Base-by-base conservation (phyloP, 1,284 basidiomycete species). In the Crucibulum cyathiforme region DNA sequence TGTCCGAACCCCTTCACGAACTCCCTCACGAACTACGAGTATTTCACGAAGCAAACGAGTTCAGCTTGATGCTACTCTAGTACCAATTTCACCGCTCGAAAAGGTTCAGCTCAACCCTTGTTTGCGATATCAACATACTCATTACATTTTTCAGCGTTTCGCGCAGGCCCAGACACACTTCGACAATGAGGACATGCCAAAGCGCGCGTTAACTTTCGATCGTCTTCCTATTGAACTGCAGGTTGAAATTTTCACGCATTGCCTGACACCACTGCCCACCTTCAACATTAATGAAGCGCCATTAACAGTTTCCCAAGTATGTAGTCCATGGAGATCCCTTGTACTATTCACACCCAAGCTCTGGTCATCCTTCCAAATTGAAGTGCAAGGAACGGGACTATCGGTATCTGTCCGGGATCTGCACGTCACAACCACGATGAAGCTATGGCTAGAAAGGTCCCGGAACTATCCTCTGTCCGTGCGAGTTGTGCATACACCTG, bases 311-410 rank as follows among this genome's bases (percentile, higher is more conserved):
- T 68, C 76, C 31, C 67, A 65, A 47, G 77, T 82, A 8, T 79
- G 75, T 58, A 64, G 64, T 8, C 58, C 69, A 7, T 83, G 81
- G 81, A 72, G 72, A 61, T 46, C 65, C 4, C 45, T 81, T 36
- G 72, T 67, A 46, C 58, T 68, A 7, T 66, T 68, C 8, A 74
- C 77, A 0, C 74, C 80, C 15, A 71, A 68, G 43, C 65, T 83
- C 24, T 83, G 81, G 81, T 73, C 75, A 7, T 69, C 73, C 1
- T 81, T 83, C 57, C 67, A 75, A 53, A 59, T 81, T 55, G 67
- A 71, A 39, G 50, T 71, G 19, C 53, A 61, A 12, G 68, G 64
- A 35, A 58, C 59, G 7, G 58, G 58, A 31, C 35, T 53, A 35
- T 49, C 53, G 8, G 54, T 54, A 12, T 63, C 62, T 5, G 34